A percentile compares a stretch with the other conserved stretches of the same genome.
Conservation (phyloP, 306 rosid genomes). For the Cicer judaicum region DNA sequence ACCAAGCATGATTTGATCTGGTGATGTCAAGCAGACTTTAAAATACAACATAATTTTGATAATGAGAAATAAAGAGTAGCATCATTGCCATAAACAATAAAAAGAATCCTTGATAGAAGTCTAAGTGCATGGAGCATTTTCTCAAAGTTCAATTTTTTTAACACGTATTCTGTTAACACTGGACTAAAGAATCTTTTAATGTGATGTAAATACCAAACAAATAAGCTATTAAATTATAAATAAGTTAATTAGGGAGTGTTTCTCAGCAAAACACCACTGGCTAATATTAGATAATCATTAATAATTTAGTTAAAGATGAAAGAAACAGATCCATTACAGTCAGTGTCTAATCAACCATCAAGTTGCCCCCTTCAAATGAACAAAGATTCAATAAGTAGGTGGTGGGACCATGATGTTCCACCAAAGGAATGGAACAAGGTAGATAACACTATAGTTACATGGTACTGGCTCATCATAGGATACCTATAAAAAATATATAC, state of each 20-base stretch:
- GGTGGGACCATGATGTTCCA: constrained; percentile 64
- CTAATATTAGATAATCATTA: constrained; percentile 40
- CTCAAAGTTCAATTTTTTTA: constrained; percentile 35
- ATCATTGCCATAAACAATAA: constrained; percentile 37
- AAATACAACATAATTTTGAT: neutral
- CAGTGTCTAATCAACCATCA: constrained; percentile 47
- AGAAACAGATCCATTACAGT: constrained; percentile 40
- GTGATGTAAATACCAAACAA: constrained; percentile 40
- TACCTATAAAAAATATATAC: neutral
- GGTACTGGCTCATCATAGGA: constrained; percentile 45
- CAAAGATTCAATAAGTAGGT: constrained; percentile 48
- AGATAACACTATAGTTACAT: constrained; percentile 54
- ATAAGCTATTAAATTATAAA: constrained; percentile 42
- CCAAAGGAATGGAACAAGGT: constrained; percentile 47
- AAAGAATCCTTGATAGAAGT: constrained; percentile 35
- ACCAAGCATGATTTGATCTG: neutral
- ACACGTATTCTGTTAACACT: constrained; percentile 37
- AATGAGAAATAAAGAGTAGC: neutral
- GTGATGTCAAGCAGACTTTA: constrained; percentile 1
- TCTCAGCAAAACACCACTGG: constrained; percentile 33
- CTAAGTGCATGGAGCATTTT: constrained; percentile 42
- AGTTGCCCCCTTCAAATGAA: constrained; percentile 44
- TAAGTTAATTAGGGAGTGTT: constrained; percentile 31
- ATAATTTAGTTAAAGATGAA: constrained; percentile 42
- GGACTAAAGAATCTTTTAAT: constrained; percentile 16